Conservation (phyloP, 306 rosid genomes). For the Delonix regia region DNA sequence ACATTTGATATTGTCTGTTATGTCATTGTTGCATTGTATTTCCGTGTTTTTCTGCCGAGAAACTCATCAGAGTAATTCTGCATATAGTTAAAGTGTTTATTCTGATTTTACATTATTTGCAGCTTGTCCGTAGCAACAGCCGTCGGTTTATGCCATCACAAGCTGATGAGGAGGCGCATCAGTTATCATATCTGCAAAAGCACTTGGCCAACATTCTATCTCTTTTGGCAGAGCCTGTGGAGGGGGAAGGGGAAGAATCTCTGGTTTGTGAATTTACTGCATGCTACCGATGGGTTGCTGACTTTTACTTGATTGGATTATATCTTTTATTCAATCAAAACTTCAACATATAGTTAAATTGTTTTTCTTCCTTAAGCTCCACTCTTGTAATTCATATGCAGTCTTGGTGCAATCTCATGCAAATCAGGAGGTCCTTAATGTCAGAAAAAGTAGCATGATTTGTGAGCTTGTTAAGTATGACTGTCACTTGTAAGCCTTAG, state of each 20-base stretch:
- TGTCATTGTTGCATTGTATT: slow-evolving; percentile 11
- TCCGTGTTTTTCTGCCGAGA: slow-evolving; percentile 1
- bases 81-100: slow-evolving; percentile 21
- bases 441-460: slow-evolving; percentile 11
- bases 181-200: slow-evolving; percentile 90
- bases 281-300: slow-evolving; percentile 1
- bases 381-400: slow-evolving; percentile 19
- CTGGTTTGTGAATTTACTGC: slow-evolving; percentile 72
- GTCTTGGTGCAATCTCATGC: slow-evolving; percentile 26
- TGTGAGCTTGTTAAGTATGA: background rate
- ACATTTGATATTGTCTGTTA: background rate
- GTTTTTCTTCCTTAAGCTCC: slow-evolving; percentile 5
- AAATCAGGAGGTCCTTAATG: slow-evolving; percentile 27
- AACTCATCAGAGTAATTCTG: slow-evolving; percentile 23
- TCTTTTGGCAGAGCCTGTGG: slow-evolving; percentile 88
- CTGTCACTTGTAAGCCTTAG: slow-evolving; percentile 20
- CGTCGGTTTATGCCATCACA: slow-evolving; percentile 88
- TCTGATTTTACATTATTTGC: slow-evolving; percentile 43
- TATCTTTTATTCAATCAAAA: background rate
- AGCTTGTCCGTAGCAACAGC: slow-evolving; percentile 99
- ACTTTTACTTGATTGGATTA: slow-evolving; percentile 14
- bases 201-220: slow-evolving; percentile 90
- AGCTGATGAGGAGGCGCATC: slow-evolving; percentile 96
- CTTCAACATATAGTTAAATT: background rate
- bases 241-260: slow-evolving; percentile 88